Base-by-base conservation (phyloP, 805 yeast genomes). In the Saturnispora mendoncae region DNA sequence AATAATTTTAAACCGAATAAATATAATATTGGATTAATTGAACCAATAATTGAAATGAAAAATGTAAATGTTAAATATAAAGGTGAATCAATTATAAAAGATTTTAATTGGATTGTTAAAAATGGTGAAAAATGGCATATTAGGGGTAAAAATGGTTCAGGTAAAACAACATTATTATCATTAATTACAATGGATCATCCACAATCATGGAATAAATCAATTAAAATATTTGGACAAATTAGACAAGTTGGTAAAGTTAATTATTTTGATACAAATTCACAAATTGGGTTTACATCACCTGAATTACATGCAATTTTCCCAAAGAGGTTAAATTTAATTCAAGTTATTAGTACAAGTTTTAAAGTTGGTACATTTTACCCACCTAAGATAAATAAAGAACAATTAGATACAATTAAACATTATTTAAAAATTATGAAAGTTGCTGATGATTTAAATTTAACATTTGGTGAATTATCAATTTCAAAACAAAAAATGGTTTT, bases 111-210 rank as follows among this genome's bases (percentile, higher is more conserved):
- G 88, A 62, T 61, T 6, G 80, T 87, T 10, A 64, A 66, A 3
- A 66, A 65, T 33, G 94, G 94, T 4, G 83, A 85, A 28, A 80
- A 75, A 53, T 86, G 97, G 94, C 94, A 92, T 55, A 69, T 90
- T 24, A 66, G 81, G 43, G 98, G 98, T 2, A 74, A 77, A 44
- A 90, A 92, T 50, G 98, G 98, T 1, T 72, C 94, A 0, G 98
- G 98, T 0, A 90, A 90, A 58, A 84, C 96, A 2, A 92, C 98
- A 0, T 62, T 90, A 19, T 61, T 92, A 13, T 76, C 97, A 2
- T 58, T 92, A 35, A 68, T 90, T 23, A 87, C 95, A 0, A 87
- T 95, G 4, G 98, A 90, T 52, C 98, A 90, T 57, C 98, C 98
- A 1, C 96, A 90, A 61, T 80, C 96, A 2, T 90, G 97, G 97